Evolutionary conservation across 305 asterid genomes (phyloP).

Genomic region (Fraxinus floribunda): DNA sequence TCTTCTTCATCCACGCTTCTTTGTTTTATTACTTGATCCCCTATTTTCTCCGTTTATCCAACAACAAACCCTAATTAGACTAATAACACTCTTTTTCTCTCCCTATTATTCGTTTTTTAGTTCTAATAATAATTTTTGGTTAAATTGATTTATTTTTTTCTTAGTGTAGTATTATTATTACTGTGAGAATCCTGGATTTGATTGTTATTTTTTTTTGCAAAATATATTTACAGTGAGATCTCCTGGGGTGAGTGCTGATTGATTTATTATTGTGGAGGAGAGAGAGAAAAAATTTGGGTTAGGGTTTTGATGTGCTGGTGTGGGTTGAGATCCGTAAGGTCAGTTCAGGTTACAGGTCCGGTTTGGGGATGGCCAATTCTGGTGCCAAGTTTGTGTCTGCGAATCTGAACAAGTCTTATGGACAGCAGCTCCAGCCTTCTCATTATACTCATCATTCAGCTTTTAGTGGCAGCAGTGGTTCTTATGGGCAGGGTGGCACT

Average conservation of each 20-base stretch:
- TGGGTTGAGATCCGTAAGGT: conserved; percentile 46
- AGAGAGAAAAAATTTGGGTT: conserved; percentile 27
- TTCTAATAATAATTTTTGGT: not conserved
- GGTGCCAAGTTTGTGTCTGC: conserved; percentile 80
- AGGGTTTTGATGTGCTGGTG: conserved; percentile 67
- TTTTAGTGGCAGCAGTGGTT: conserved; percentile 45
- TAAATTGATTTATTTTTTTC: not conserved
- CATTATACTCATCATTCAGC: conserved; percentile 43
- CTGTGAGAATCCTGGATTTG: conserved; percentile 27
- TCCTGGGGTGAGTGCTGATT: conserved; percentile 26
- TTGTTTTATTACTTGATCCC: conserved; percentile 28
- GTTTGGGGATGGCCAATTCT: conserved; percentile 80
- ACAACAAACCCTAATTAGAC: conserved; percentile 16
- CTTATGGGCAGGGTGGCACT: conserved; percentile 53
- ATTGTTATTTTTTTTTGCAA: not conserved
- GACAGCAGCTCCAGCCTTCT: conserved; percentile 55
- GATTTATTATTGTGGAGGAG: conserved; percentile 25
- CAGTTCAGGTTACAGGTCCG: conserved; percentile 37
- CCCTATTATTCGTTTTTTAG: not conserved
- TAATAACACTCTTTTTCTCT: not conserved
- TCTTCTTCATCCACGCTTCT: not conserved
- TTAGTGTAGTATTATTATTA: not conserved
- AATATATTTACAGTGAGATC: conserved; percentile 39
- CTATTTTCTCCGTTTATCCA: not conserved
- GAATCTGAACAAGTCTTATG: conserved; percentile 87